These are phyloP conservation scores for Phalaenopsis hybrid DNA, from an alignment of 116 monocot genomes.

Conservation along the genomic window DNA sequence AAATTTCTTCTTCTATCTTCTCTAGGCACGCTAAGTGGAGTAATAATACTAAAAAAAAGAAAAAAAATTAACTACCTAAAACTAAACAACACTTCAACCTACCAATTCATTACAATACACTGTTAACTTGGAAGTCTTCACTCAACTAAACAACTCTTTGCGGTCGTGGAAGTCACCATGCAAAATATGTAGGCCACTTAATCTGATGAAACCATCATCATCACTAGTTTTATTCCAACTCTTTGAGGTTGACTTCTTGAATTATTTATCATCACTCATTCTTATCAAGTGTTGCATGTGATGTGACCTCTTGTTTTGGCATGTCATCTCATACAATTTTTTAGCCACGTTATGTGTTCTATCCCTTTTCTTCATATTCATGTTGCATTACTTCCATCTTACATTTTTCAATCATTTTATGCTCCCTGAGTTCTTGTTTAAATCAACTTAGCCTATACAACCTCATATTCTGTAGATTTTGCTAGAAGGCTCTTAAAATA, in stretches of 20 bases:
- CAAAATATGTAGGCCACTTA: not conserved
- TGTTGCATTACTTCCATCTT: not conserved
- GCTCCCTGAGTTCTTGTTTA: not conserved
- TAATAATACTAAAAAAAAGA: no score
- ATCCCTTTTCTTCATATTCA: not conserved
- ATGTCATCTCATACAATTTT: not conserved
- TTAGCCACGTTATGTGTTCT: no score
- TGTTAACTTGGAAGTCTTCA: not conserved
- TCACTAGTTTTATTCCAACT: not conserved
- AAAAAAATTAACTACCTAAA: no score
- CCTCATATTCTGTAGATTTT: not conserved
- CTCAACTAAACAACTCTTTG: not conserved
- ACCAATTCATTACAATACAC: not conserved
- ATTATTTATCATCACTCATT: not conserved
- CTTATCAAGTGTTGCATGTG: not conserved
- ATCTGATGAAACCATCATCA: not conserved
- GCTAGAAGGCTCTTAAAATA: not conserved
- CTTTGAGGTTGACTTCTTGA: not conserved
- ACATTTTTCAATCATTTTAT: not conserved
- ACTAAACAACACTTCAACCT: not conserved
- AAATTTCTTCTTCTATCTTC: not conserved
- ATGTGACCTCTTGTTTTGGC: no score
- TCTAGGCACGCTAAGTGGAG: not conserved
- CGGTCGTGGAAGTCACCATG: not conserved
- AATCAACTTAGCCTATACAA: not conserved